A percentile compares a stretch with the other conserved stretches of the same genome.
Evolutionary conservation across 2,329 filamentous ascomycete species (phyloP).

Genomic region (Penicillium sp.): DNA sequence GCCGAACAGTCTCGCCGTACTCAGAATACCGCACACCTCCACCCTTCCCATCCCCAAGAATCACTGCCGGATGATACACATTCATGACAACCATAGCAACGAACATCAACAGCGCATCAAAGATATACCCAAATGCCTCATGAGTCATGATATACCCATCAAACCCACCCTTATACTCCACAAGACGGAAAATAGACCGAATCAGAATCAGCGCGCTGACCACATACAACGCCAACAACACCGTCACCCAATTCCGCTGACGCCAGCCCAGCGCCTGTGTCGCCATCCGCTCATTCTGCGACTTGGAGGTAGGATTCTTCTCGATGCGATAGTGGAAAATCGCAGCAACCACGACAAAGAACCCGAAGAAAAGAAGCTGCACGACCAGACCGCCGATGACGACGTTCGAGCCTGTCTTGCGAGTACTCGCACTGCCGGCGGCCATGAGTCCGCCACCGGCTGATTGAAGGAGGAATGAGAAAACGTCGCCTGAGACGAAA

Average conservation of each 20-base stretch:
- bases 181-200: conserved; percentile 31
- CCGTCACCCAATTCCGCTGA: conserved; percentile 22
- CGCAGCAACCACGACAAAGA: conserved; percentile 56
- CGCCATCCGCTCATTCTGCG: conserved; percentile 10
- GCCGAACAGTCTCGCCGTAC: conserved; percentile 9
- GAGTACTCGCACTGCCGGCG: conserved; percentile 15
- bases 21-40: not conserved
- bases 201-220: conserved; percentile 28
- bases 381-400: conserved; percentile 59
- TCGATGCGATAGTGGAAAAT: conserved; percentile 54
- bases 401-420: conserved; percentile 37
- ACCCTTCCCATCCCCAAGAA: conserved; percentile 21
- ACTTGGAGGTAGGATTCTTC: conserved; percentile 11
- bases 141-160: conserved; percentile 31
- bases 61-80: conserved; percentile 22
- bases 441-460: conserved; percentile 35
- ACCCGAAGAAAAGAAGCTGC: conserved; percentile 60
- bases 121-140: conserved; percentile 32
- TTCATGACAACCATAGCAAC: conserved; percentile 27
- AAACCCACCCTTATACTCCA: conserved; percentile 31
- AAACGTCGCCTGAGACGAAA: conserved; percentile 37
- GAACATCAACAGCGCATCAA: conserved; percentile 32
- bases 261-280: conserved; percentile 14
- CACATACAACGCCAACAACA: conserved; percentile 20
- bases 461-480: conserved; percentile 36